A percentile compares a stretch with the other conserved stretches of the same genome.
These are phyloP conservation scores for Mortierella sp. DNA, from an alignment of 371 early-diverging fungal genomes.

Conservation along the genomic window DNA sequence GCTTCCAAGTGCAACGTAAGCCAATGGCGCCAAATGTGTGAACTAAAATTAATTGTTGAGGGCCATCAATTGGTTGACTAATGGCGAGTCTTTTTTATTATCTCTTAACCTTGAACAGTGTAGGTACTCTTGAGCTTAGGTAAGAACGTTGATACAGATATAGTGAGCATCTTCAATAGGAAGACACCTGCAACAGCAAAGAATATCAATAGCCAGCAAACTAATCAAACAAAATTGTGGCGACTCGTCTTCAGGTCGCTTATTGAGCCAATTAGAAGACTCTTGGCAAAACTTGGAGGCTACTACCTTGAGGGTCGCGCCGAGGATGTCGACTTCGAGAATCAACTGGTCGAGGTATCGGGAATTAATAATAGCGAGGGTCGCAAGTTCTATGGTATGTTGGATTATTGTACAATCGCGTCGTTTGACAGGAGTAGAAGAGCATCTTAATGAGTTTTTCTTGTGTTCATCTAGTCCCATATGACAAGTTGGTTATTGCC, in stretches of 20 bases:
- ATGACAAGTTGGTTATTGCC: constrained; percentile 86
- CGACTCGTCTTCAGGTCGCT: constrained; percentile 61
- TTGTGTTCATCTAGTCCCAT: constrained; percentile 65
- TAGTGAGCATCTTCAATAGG: neutral
- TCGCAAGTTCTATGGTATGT: constrained; percentile 61
- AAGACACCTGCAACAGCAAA: neutral
- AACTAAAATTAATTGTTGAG: neutral
- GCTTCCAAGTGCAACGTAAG: constrained; percentile 79
- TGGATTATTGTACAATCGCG: neutral
- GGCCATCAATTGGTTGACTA: neutral
- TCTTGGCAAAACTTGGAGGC: constrained; percentile 62
- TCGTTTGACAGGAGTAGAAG: neutral
- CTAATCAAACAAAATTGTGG: neutral
- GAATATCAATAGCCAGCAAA: neutral
- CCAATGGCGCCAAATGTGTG: constrained; percentile 3
- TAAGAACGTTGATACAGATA: constrained; percentile 30
- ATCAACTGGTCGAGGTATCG: constrained; percentile 68
- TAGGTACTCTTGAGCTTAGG: constrained; percentile 87
- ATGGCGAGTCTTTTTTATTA: neutral
- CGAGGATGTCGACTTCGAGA: constrained; percentile 76
- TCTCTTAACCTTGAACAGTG: constrained; percentile 81
- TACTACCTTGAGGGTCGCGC: constrained; percentile 73
- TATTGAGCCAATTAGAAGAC: constrained; percentile 81
- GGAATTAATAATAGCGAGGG: constrained; percentile 59
- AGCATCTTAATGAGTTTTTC: neutral